Base-by-base conservation (phyloP, 2,329 filamentous ascomycete genomes). In the Parascedosporium putredinis region DNA sequence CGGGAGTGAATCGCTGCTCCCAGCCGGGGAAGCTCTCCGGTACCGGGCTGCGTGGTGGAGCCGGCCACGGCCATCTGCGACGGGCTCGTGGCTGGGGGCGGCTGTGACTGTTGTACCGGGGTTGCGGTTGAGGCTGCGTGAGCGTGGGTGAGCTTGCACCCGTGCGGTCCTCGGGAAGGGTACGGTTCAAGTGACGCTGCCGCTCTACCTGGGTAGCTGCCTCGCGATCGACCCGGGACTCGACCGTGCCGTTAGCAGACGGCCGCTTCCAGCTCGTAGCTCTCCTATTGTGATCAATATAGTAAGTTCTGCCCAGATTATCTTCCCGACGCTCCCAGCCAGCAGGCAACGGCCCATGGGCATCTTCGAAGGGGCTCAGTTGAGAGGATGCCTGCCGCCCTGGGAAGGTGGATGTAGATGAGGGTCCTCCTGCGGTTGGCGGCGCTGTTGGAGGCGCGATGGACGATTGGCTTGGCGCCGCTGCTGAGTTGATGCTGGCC, bases 271-370 rank as follows among this genome's bases (percentile, higher is more conserved):
- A 98, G 58, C 91, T 97, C 1, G 93, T 98, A 50, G 93, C 91
- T 59, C 93, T 78, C 5, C 90, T 95, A 65, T 97, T 97, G 65
- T 97, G 93, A 62, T 98, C 93, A 48, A 98, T 93, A 64, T 97
- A 98, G 64, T 98, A 98, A 20, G 91, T 97, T 60, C 93, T 80
- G 48, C 93, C 91, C 40, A 97, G 68, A 58, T 96, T 93, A 64
- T 98, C 93, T 66, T 97, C 91, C 51, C 93, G 81, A 50, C 93
- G 83, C 69, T 98, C 93, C 91, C 93, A 98, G 29, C 93, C 93
- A 47, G 86, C 83, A 29, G 93, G 93, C 50, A 98, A 69, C 58
- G 91, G 83, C 51, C 93, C 93, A 62, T 96, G 90, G n/a, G 83
- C 81, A 67, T 98, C 93, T 68, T 97, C 91, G 57, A 98, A 98